Conservation (phyloP, 192 early-diverging fungal species). For the Coemansia sp. region DNA sequence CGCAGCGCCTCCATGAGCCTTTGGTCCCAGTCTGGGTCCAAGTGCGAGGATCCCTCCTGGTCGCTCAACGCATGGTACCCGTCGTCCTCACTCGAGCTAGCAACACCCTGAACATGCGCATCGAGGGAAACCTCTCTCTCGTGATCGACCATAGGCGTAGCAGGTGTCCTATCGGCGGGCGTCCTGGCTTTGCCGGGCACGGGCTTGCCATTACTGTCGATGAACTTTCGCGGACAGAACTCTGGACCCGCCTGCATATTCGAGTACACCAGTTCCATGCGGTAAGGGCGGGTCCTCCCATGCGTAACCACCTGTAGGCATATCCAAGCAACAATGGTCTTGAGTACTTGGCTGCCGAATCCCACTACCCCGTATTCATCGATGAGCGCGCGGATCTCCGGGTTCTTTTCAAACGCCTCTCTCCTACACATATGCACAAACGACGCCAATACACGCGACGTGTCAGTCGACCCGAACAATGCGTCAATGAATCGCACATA, state of each 20-base stretch:
- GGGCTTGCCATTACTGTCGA: slow-evolving; percentile 41
- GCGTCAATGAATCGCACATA: slow-evolving; percentile 91
- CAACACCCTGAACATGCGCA: neutral
- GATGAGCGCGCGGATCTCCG: slow-evolving; percentile 61
- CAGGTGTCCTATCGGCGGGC: neutral
- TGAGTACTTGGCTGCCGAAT: slow-evolving; percentile 72
- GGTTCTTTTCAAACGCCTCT: slow-evolving; percentile 70
- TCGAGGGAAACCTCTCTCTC: neutral
- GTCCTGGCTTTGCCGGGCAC: slow-evolving; percentile 1
- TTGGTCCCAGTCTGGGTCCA: slow-evolving; percentile 43
- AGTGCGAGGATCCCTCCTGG: slow-evolving; percentile 38
- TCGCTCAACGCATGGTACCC: slow-evolving; percentile 39
- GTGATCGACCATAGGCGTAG: slow-evolving; percentile 2
- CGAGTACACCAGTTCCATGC: slow-evolving; percentile 50
- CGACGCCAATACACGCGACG: slow-evolving; percentile 82
- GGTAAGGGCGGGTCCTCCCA: slow-evolving; percentile 55
- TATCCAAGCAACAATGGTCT: slow-evolving; percentile 84
- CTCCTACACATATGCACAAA: slow-evolving; percentile 78
- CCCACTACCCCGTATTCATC: slow-evolving; percentile 67
- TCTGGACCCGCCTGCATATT: slow-evolving; percentile 23
- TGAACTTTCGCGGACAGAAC: slow-evolving; percentile 47
- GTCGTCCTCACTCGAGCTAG: slow-evolving; percentile 7
- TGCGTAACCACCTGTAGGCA: slow-evolving; percentile 83
- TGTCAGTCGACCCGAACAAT: slow-evolving; percentile 94
- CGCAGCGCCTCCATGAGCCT: slow-evolving; percentile 42